Evolutionary conservation across 129 eudicot genomes (phyloP).

Genomic region (Calendula officinalis): DNA sequence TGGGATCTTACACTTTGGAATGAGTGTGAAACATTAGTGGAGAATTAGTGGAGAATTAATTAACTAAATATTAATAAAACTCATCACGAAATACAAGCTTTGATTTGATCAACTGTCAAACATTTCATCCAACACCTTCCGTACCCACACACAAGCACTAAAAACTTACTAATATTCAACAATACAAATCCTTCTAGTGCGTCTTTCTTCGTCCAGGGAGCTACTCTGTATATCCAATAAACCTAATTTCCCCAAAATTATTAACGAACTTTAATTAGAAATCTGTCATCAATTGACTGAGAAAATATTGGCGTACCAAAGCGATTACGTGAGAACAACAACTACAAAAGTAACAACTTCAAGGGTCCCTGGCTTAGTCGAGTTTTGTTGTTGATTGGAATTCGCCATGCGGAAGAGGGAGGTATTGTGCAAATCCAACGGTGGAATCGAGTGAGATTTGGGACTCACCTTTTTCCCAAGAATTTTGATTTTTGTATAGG

Average conservation of each 20-base stretch:
- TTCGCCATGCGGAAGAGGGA: slow-evolving; percentile 32
- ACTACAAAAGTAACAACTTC: slow-evolving; percentile 34
- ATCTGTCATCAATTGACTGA: background rate
- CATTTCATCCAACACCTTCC: slow-evolving; percentile 34
- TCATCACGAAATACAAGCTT: slow-evolving; percentile 11
- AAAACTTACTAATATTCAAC: slow-evolving; percentile 8
- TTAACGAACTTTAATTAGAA: background rate
- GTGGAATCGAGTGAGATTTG: slow-evolving; percentile 19
- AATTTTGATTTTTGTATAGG: too few relatives aligned
- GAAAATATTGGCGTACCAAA: slow-evolving; percentile 22
- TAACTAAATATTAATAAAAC: too few relatives aligned
- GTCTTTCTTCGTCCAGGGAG: slow-evolving; percentile 42
- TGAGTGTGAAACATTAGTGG: too few relatives aligned
- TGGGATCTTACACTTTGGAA: too few relatives aligned
- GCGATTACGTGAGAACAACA: slow-evolving; percentile 39
- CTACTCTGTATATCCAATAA: slow-evolving; percentile 41
- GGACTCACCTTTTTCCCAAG: background rate
- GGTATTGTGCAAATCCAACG: too few relatives aligned
- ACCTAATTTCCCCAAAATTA: slow-evolving; percentile 20
- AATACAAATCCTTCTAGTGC: slow-evolving; percentile 28
- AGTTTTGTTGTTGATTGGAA: slow-evolving; percentile 23
- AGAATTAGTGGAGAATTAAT: too few relatives aligned
- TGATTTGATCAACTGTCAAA: slow-evolving; percentile 19
- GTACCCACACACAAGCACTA: slow-evolving; percentile 1
- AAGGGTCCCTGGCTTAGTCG: slow-evolving; percentile 38